Conservation (phyloP, 2,329 filamentous ascomycete genomes). For the Blastomyces gilchristii region DNA sequence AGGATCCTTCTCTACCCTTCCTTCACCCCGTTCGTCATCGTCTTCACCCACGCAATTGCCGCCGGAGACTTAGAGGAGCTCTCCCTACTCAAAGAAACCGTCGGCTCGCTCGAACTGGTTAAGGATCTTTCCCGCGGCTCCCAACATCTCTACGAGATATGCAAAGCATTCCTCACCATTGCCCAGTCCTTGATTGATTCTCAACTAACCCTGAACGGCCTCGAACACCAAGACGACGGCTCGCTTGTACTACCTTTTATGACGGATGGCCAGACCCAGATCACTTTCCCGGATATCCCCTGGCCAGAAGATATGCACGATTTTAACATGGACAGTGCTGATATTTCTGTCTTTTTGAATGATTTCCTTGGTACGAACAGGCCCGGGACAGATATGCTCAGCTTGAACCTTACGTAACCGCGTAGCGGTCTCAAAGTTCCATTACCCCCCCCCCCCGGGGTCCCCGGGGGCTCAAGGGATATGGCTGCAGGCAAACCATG, state of each 20-base stretch:
- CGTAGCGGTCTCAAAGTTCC: background rate
- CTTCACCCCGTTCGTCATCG: constrained; percentile 41
- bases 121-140: constrained; percentile 47
- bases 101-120: constrained; percentile 44
- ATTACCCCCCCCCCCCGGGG: background rate
- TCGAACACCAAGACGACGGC: constrained; percentile 20
- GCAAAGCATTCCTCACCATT: constrained; percentile 24
- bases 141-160: constrained; percentile 51
- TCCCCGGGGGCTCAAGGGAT: background rate
- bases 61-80: constrained; percentile 45
- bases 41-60: constrained; percentile 42
- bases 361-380: constrained; percentile 22
- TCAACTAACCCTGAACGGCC: constrained; percentile 18
- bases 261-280: constrained; percentile 14
- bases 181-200: constrained; percentile 20
- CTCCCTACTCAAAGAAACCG: constrained; percentile 45
- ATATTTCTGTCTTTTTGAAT: constrained; percentile 22
- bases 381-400: constrained; percentile 21
- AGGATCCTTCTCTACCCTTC: constrained; percentile 33
- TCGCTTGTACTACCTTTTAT: constrained; percentile 17
- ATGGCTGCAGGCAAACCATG: background rate
- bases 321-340: constrained; percentile 18
- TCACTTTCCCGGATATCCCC: constrained; percentile 19
- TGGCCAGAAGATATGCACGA: constrained; percentile 20
- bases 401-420: constrained; percentile 1